Conservation (phyloP, 192 early-diverging fungal genomes). For the Backusella sp. region DNA sequence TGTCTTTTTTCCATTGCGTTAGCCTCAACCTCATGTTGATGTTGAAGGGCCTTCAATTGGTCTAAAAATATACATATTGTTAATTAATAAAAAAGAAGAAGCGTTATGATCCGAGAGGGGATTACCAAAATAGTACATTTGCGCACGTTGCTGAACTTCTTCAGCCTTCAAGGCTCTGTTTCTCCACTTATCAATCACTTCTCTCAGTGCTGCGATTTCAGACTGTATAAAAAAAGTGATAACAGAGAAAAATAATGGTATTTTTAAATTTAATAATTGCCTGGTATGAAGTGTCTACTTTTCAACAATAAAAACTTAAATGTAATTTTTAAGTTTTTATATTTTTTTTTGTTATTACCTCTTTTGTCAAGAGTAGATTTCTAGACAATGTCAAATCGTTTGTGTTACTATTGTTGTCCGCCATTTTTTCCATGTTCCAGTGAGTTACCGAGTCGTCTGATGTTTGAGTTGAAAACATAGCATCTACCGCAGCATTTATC, state of each 20-base stretch:
- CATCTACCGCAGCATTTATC: not conserved
- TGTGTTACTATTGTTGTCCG: not conserved
- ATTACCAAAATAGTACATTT: slow-evolving; percentile 8
- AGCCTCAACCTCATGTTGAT: not conserved
- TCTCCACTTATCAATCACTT: slow-evolving; percentile 13
- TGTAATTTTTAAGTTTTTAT: not conserved
- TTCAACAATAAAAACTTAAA: slow-evolving; percentile 1
- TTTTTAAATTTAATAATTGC: slow-evolving; percentile 1
- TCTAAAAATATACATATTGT: not conserved
- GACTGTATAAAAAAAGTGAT: slow-evolving; percentile 2
- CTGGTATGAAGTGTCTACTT: slow-evolving; percentile 2
- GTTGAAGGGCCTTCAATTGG: not conserved
- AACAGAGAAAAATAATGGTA: not conserved
- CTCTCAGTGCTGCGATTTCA: slow-evolving; percentile 10
- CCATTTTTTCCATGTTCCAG: slow-evolving; percentile 9
- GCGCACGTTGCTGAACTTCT: not conserved
- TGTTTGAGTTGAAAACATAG: slow-evolving; percentile 11
- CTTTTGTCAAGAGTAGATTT: slow-evolving; percentile 9
- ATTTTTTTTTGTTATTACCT: not conserved
- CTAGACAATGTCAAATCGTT: slow-evolving; percentile 7
- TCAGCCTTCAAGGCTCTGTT: slow-evolving; percentile 5
- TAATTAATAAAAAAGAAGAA: not conserved
- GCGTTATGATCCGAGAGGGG: not conserved
- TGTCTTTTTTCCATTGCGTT: slow-evolving; percentile 3
- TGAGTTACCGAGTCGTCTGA: slow-evolving; percentile 8